Evolutionary conservation across 225 moss, liverwort and hornwort species (phyloP), one percentile per base, ranked within the genome.

Genomic region (Ulota crispa): DNA sequence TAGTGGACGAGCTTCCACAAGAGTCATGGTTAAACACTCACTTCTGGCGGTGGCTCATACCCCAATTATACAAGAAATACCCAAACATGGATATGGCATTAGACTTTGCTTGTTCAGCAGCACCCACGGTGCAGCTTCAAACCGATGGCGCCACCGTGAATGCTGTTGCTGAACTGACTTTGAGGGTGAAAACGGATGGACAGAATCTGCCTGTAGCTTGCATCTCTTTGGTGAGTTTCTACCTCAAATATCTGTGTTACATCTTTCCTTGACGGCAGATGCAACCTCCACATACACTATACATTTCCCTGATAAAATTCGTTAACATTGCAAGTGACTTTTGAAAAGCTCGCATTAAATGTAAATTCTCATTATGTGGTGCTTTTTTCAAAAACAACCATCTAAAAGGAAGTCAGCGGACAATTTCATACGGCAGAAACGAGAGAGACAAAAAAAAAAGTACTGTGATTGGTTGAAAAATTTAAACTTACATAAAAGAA

Each of bases 41-140:
- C 64, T 93, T 90, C 78, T 99, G 99, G 99, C 92, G 89, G 68
- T 99, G 86, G 82, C 73, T 99, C 39, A 92, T 96, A 71, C 99
- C 99, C 68, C 94, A 99, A 85, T 88, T 99, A 55, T 94, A 96
- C 83, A 94, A 91, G 80, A 93, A 96, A 64, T 99, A 92, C 70
- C 99, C 99, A 50, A 99, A 96, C 66, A 71, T 85, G 79, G 94
- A 93, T 70, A 99, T 99, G 96, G 84, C 80, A 7, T 77, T 99
- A 50, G 82, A 86, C 81, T 96, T 99, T 59, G 90, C 91, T 28
- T 94, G 93, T 45, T 91, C 99, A 3, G 87, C 81, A 34, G 85
- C 92, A 67, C 99, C 99, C 27, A 84, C 54, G 16, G 86, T 99
- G 14, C 78, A 89, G 62, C 89, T 99, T 47, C 81, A 81, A 30